Evolutionary conservation across 2,329 filamentous ascomycete genomes (phyloP).

Genomic region (Talaromyces marneffei): DNA sequence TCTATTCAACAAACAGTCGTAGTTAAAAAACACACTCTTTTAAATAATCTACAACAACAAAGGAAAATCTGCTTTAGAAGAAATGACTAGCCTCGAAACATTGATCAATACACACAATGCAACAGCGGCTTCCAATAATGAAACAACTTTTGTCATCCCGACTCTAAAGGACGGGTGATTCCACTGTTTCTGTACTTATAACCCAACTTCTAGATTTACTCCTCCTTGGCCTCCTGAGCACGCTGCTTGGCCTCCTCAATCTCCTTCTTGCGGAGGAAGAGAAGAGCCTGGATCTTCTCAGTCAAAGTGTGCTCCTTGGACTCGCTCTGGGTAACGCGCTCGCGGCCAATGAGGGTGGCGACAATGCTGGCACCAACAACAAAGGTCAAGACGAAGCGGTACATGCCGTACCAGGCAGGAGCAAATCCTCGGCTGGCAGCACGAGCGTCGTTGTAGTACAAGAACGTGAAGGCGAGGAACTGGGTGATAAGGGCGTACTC

Average conservation of each 20-base stretch:
- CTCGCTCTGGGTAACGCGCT: slow-evolving; percentile 56
- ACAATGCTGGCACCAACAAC: slow-evolving; percentile 80
- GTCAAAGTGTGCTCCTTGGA: slow-evolving; percentile 33
- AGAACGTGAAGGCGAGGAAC: slow-evolving; percentile 74
- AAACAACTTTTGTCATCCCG: neutral
- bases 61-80: slow-evolving; percentile 12
- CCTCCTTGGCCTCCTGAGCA: slow-evolving; percentile 29
- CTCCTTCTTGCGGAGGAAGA: slow-evolving; percentile 43
- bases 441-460: slow-evolving; percentile 78
- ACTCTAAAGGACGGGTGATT: neutral
- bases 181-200: neutral
- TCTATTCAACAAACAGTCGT: neutral
- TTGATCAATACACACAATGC: neutral
- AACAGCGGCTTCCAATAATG: neutral
- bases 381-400: slow-evolving; percentile 88
- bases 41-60: slow-evolving; percentile 15
- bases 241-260: slow-evolving; percentile 40
- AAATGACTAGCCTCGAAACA: slow-evolving; percentile 11
- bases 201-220: slow-evolving; percentile 8
- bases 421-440: slow-evolving; percentile 71
- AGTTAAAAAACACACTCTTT: neutral
- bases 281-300: slow-evolving; percentile 51
- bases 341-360: slow-evolving; percentile 71
- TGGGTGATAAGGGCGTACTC: slow-evolving; percentile 82
- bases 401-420: slow-evolving; percentile 78